phyloP scores from a whole-genome alignment of 306 rosid species.

The Lathyrus sativus region DNA sequence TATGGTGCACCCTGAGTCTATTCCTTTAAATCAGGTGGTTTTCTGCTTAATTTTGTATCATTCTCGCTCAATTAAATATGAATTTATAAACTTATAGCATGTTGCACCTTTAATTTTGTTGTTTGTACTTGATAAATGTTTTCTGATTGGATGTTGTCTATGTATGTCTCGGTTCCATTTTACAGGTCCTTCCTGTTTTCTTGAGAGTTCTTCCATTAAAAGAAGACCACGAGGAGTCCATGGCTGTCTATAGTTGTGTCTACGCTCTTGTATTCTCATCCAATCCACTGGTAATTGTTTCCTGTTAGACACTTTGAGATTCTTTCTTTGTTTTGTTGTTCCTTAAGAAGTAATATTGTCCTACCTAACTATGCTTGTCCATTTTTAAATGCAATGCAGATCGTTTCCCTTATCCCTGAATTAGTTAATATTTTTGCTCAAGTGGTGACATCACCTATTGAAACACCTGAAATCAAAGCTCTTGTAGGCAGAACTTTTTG shows the following conservation, averaged over 20 bases:
- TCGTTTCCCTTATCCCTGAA: constrained; percentile 86
- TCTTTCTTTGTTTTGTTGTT: constrained; percentile 30
- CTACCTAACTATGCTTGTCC: constrained; percentile 33
- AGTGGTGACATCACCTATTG: constrained; percentile 85
- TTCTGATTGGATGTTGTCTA: constrained; percentile 3
- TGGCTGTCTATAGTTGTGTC: constrained; percentile 84
- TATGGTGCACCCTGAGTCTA: constrained; percentile 91
- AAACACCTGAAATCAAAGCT: constrained; percentile 83
- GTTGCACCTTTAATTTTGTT: constrained; percentile 9
- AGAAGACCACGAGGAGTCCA: constrained; percentile 96
- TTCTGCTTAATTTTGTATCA: constrained; percentile 21
- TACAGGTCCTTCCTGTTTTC: constrained; percentile 92
- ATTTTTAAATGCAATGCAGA: constrained; percentile 57
- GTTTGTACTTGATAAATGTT: constrained; percentile 9
- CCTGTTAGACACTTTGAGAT: constrained; percentile 5
- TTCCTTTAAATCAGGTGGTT: constrained; percentile 87
- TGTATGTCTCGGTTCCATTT: constrained; percentile 37
- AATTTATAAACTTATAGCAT: constrained; percentile 4
- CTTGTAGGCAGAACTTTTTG: constrained; percentile 81
- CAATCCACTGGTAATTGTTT: constrained; percentile 75
- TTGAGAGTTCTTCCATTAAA: constrained; percentile 87
- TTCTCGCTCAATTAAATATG: constrained; percentile 8
- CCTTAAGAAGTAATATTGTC: constrained; percentile 9
- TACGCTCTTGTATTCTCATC: constrained; percentile 83
- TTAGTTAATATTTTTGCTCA: constrained; percentile 89